phyloP scores from a whole-genome alignment of 805 yeast genomes.

The Brettanomyces custersianus region DNA sequence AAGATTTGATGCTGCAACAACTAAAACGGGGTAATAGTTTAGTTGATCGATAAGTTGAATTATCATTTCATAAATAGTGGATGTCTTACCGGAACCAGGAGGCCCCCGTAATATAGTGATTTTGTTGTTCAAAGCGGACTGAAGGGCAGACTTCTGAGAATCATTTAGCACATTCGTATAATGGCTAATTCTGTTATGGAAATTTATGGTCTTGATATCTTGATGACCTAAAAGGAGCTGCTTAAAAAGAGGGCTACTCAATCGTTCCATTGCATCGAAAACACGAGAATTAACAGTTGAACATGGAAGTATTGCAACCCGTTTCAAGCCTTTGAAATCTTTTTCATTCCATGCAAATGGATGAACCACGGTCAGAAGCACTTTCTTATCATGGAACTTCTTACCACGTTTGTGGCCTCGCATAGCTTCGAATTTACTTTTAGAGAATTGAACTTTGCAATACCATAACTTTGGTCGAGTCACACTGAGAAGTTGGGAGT shows the following conservation, averaged over 20 bases:
- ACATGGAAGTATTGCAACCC: slow-evolving; percentile 43
- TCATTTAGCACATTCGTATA: slow-evolving; percentile 47
- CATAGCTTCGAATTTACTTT: slow-evolving; percentile 22
- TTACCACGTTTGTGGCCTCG: slow-evolving; percentile 6
- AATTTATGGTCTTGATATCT: slow-evolving; percentile 32
- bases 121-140: slow-evolving; percentile 56
- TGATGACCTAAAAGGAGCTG: slow-evolving; percentile 21
- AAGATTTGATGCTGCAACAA: slow-evolving; percentile 68
- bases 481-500: slow-evolving; percentile 25
- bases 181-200: slow-evolving; percentile 45
- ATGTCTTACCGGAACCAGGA: slow-evolving; percentile 79
- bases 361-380: slow-evolving; percentile 31
- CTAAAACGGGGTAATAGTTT: slow-evolving; percentile 53
- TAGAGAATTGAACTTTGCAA: slow-evolving; percentile 35
- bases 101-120: slow-evolving; percentile 63
- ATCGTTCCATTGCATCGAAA: slow-evolving; percentile 54
- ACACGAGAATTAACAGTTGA: slow-evolving; percentile 57
- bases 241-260: slow-evolving; percentile 44
- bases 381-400: not conserved
- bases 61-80: slow-evolving; percentile 73
- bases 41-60: slow-evolving; percentile 60
- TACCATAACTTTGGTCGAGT: slow-evolving; percentile 44
- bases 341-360: slow-evolving; percentile 49
- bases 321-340: slow-evolving; percentile 13
- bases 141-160: slow-evolving; percentile 69